These are phyloP conservation scores for Stentor coeruleus DNA, from an alignment of 73 alveolate species.

Conservation along the genomic window DNA sequence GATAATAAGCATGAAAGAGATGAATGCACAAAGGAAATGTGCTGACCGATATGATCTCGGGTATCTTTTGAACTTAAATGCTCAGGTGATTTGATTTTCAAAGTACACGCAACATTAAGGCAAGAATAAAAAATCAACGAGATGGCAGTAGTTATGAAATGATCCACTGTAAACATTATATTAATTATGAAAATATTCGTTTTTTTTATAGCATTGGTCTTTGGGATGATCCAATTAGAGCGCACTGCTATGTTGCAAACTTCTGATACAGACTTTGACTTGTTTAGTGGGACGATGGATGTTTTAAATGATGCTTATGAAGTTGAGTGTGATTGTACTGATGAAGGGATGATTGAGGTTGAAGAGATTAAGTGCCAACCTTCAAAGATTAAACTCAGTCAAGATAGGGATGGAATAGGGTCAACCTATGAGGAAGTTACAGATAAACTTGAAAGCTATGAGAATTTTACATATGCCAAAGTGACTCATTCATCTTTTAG, in stretches of 20 bases:
- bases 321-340: conserved; percentile 20
- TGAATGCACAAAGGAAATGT: conserved; percentile 14
- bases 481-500: conserved; percentile 52
- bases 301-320: neutral
- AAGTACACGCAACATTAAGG: neutral
- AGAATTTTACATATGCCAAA: conserved; percentile 39
- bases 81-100: neutral
- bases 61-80: neutral
- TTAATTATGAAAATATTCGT: neutral
- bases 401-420: conserved; percentile 65
- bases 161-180: neutral
- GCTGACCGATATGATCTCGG: conserved; percentile 13
- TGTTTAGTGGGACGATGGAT: conserved; percentile 10
- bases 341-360: conserved; percentile 27
- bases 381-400: conserved; percentile 40
- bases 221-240: neutral
- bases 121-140: neutral
- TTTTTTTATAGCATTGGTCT: neutral
- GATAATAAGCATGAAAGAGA: neutral
- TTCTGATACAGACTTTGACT: neutral
- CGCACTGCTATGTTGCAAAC: neutral
- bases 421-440: conserved; percentile 48
- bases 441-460: conserved; percentile 48
- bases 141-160: neutral
- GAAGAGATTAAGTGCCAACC: conserved; percentile 53